Conservation (phyloP, 129 eudicot species). For the Heracleum sosnowskyi region DNA sequence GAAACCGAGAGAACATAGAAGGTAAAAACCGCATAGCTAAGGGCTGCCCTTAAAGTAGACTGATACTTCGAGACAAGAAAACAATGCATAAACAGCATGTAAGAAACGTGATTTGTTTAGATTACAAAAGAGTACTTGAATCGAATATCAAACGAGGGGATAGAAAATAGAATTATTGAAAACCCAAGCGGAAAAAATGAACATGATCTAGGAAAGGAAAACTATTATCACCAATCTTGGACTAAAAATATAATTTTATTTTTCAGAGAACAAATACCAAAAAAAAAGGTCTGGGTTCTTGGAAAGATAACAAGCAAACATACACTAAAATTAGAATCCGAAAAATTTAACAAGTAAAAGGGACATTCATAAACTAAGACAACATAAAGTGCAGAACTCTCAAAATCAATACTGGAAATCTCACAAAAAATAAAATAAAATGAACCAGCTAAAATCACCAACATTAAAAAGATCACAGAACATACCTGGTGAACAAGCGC, state of each 20-base stretch:
- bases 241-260: too few species aligned
- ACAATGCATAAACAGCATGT: background rate
- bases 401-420: background rate
- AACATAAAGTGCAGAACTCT: background rate
- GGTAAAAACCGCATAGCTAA: background rate
- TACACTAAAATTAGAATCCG: background rate
- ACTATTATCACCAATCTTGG: background rate
- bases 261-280: background rate
- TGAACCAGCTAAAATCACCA: background rate
- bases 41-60: background rate
- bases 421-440: background rate
- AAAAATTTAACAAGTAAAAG: background rate
- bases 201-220: background rate
- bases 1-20: background rate
- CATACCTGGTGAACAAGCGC: conserved; percentile 21
- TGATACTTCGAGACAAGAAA: conserved; percentile 2
- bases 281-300: background rate
- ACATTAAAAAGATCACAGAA: background rate
- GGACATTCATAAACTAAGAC: too few species aligned
- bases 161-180: background rate
- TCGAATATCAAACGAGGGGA: background rate
- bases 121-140: background rate
- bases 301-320: conserved; percentile 3
- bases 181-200: background rate
- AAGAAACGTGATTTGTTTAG: background rate